A percentile compares a stretch with the other conserved stretches of the same genome.
Conservation (phyloP, 768 basidiomycete genomes). For the Epithele typhae region DNA sequence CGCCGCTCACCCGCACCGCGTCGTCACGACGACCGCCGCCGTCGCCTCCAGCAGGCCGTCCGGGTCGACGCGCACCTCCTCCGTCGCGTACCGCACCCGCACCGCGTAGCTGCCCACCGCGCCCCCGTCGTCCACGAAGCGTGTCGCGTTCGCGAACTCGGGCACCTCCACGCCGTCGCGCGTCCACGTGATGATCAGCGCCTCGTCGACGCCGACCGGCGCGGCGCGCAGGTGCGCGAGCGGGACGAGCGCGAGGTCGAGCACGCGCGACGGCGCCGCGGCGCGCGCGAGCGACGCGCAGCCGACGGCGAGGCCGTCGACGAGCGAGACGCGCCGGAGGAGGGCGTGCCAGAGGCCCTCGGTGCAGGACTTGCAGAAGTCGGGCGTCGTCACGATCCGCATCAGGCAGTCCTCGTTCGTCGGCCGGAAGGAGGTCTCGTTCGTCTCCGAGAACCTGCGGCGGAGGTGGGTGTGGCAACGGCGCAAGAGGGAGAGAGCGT, state of each 20-base stretch:
- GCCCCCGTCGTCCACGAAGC: conserved; percentile 31
- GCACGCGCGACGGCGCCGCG: conserved; percentile 30
- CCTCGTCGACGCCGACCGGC: conserved; percentile 32
- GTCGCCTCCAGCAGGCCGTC: conserved; percentile 26
- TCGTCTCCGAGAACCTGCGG: conserved; percentile 56
- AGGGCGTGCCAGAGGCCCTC: conserved; percentile 74
- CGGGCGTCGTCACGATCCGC: conserved; percentile 64
- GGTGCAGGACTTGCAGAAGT: conserved; percentile 71
- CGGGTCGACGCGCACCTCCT: conserved; percentile 51
- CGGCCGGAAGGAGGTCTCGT: conserved; percentile 70
- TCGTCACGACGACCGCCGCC: conserved; percentile 1
- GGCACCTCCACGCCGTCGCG: conserved; percentile 42
- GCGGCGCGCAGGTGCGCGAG: conserved; percentile 51
- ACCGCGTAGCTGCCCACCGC: conserved; percentile 41
- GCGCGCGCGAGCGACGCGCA: conserved; percentile 30
- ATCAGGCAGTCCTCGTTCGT: conserved; percentile 83
- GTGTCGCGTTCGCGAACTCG: conserved; percentile 47
- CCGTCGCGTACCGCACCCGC: conserved; percentile 47
- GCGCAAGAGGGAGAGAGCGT: neutral
- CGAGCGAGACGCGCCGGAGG: conserved; percentile 52
- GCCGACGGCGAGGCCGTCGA: conserved; percentile 46
- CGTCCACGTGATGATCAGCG: conserved; percentile 54
- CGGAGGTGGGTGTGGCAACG: too few relatives aligned
- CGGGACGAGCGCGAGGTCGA: conserved; percentile 52
- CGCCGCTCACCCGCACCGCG: conserved; percentile 1